phyloP scores from a whole-genome alignment of 2,329 filamentous ascomycete species.

The Hawksworthiomyces lignivorus region DNA sequence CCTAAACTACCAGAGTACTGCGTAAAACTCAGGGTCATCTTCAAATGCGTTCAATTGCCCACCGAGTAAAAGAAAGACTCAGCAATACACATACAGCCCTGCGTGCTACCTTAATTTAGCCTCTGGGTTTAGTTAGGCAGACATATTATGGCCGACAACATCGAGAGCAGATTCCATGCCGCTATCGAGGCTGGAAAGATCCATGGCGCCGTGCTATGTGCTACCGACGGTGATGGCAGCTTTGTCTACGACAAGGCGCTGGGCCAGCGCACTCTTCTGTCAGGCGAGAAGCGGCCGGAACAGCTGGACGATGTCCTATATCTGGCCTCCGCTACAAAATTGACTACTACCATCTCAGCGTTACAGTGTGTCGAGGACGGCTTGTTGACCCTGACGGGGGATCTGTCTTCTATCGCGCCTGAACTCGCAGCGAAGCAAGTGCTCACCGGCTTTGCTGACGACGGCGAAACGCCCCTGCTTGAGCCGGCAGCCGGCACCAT shows the following conservation, averaged over 20 bases:
- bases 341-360: constrained; percentile 43
- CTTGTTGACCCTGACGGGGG: constrained; percentile 35
- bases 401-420: constrained; percentile 37
- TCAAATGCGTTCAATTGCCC: too few relatives aligned
- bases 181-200: constrained; percentile 19
- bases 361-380: constrained; percentile 48
- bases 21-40: too few relatives aligned
- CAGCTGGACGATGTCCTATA: constrained; percentile 28
- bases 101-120: too few relatives aligned
- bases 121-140: too few relatives aligned
- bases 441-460: constrained; percentile 30
- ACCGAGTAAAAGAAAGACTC: too few relatives aligned
- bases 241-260: constrained; percentile 33
- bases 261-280: constrained; percentile 33
- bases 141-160: too few relatives aligned
- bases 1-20: too few relatives aligned
- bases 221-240: constrained; percentile 27
- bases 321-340: constrained; percentile 30
- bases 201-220: constrained; percentile 35
- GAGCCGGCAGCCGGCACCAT: background rate
- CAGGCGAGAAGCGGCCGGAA: constrained; percentile 30
- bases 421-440: constrained; percentile 41
- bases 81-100: too few relatives aligned
- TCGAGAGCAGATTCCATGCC: too few relatives aligned
- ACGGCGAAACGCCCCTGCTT: constrained; percentile 21